Evolutionary conservation across 1,284 basidiomycete genomes (phyloP), one percentile per base, ranked within the genome.

Genomic region (Afroboletus lepidellus): DNA sequence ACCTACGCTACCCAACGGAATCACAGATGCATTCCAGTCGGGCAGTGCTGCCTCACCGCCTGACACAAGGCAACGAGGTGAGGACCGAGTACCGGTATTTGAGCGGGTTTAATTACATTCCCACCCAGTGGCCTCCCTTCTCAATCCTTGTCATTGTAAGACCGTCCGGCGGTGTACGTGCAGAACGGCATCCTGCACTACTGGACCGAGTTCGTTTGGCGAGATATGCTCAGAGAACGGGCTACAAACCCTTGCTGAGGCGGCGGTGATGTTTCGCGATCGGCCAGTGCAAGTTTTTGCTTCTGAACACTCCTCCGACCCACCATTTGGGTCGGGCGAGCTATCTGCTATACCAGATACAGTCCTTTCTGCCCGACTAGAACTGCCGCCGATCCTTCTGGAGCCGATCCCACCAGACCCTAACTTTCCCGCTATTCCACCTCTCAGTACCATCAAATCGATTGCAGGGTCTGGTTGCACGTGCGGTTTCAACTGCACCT

Each of bases 401-500:
- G 52, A 32, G 8, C n/a, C 57, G 3, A 38, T 42, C 12, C 44
- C 41, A 9, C 43, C 48, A 0, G 15, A 55, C 15, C 48, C 49
- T 2, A 58, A 78, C 11, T 85, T 84, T 58, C 72, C 74, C 33
- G 67, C 68, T 11, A 84, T 87, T 64, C 81, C 84, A n/a, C 75
- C 83, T 0, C 74, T 85, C 58, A 80, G 77, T 59, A 70, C 73
- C 39, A 74, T 83, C 46, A 72, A 73, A 20, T 80, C 81, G 3
- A 63, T 84, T 13, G 81, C 81, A 1, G 82, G 80, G 23, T 77
- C 82, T 2, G 82, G 82, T 5, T 90, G 87, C 63, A 84, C 81
- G 13, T 90, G 87, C 62, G 86, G 87, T 24, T 68, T 80, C 33
- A 69, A 73, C 38, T 90, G 87, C 61, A 76, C 75, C n/a, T 90